phyloP scores from a whole-genome alignment of 306 rosid species.

The Canavalia gladiata region DNA sequence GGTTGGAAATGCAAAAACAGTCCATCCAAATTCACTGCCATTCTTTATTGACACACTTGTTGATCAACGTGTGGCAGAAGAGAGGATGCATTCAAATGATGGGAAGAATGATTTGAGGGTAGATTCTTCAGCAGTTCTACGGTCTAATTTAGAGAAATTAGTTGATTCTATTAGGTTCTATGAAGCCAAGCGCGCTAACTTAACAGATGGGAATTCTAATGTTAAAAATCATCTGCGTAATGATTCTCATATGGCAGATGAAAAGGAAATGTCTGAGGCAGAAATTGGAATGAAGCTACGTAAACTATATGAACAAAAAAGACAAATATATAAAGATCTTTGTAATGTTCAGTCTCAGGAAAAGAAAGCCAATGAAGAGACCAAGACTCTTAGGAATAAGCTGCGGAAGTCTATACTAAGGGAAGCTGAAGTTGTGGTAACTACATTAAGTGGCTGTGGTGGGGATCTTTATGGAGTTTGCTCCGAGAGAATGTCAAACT shows the following conservation, averaged over 20 bases:
- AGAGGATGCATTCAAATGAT: constrained; percentile 65
- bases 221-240: constrained; percentile 55
- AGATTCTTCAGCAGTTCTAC: constrained; percentile 65
- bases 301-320: constrained; percentile 89
- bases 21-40: constrained; percentile 90
- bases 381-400: constrained; percentile 69
- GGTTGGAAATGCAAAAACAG: constrained; percentile 93
- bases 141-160: constrained; percentile 80
- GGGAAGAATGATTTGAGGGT: constrained; percentile 63
- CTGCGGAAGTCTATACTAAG: constrained; percentile 87
- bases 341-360: constrained; percentile 78
- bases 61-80: constrained; percentile 85
- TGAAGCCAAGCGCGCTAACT: constrained; percentile 83
- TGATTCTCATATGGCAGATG: constrained; percentile 58
- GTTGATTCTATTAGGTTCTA: constrained; percentile 81
- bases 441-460: constrained; percentile 95
- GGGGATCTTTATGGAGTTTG: constrained; percentile 92
- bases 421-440: constrained; percentile 92
- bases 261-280: constrained; percentile 70
- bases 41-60: constrained; percentile 93
- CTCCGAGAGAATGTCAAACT: constrained; percentile 77
- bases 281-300: constrained; percentile 70
- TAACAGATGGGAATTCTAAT: constrained; percentile 69
- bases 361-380: constrained; percentile 83
- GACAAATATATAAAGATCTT: constrained; percentile 84